Conservation (phyloP, 495 filamentous ascomycete species). For the Annulohypoxylon nitens region DNA sequence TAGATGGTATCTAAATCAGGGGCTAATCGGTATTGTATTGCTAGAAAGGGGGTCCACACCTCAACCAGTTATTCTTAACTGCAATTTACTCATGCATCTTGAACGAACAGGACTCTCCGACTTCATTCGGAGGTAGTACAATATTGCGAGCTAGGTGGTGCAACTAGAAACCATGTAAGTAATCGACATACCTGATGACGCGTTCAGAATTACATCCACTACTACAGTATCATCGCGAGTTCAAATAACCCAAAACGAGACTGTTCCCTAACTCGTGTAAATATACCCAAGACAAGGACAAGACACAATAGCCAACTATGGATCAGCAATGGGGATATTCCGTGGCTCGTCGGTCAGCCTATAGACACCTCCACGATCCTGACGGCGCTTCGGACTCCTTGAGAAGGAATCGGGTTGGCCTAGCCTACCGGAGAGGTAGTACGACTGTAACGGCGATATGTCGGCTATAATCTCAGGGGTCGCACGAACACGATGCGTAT, state of each 20-base stretch:
- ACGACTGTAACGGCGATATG: neutral
- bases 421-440: neutral
- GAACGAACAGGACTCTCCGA: conserved; percentile 1
- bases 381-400: neutral
- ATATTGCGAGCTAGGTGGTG: neutral
- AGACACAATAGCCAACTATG: neutral
- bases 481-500: neutral
- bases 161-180: neutral
- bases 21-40: neutral
- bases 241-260: neutral
- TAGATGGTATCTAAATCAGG: neutral
- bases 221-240: neutral
- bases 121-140: neutral
- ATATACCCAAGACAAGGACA: neutral
- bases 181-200: neutral
- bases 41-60: neutral
- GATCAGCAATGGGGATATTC: neutral
- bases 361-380: neutral
- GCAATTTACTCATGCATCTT: neutral
- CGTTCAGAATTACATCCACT: neutral
- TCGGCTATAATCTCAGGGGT: conserved; percentile 3
- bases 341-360: neutral
- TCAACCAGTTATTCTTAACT: conserved; percentile 4
- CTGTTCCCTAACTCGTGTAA: neutral
- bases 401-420: conserved; percentile 8